Conservation (phyloP, 441 rosid genomes). For the Euphorbia schlechtendalii region DNA sequence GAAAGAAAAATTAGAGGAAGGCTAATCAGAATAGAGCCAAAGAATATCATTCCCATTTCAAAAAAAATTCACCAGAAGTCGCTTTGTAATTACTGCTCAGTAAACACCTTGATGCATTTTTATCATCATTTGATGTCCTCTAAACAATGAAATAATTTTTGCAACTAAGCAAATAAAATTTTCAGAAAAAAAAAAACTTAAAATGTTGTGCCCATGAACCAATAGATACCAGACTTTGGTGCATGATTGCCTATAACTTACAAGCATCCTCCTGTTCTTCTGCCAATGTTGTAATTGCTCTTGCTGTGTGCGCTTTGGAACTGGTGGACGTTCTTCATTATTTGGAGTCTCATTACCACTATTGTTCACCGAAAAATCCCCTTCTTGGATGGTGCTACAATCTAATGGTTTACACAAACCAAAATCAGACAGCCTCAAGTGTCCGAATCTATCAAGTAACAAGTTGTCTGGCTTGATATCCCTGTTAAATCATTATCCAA, state of each 20-base stretch:
- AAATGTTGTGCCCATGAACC: not conserved
- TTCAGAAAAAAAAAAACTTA: not conserved
- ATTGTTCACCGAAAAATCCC: slow-evolving; percentile 54
- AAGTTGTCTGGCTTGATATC: slow-evolving; percentile 97
- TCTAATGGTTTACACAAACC: slow-evolving; percentile 95
- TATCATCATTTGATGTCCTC: not conserved
- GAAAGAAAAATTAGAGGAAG: not conserved
- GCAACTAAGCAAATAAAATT: not conserved
- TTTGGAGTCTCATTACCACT: slow-evolving; percentile 44
- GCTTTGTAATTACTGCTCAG: not conserved
- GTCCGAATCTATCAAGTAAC: slow-evolving; percentile 87
- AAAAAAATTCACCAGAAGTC: not conserved
- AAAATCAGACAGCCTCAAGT: slow-evolving; percentile 88
- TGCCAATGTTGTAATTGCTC: slow-evolving; percentile 95
- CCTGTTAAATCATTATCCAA: slow-evolving; percentile 34
- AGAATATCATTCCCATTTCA: not conserved
- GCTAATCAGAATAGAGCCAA: not conserved
- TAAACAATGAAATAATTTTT: not conserved
- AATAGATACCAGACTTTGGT: not conserved
- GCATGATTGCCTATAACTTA: slow-evolving; percentile 29
- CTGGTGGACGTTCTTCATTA: slow-evolving; percentile 45
- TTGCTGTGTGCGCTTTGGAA: slow-evolving; percentile 73
- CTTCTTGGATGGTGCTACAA: slow-evolving; percentile 77
- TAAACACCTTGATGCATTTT: not conserved
- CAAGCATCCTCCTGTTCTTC: slow-evolving; percentile 86